These are phyloP conservation scores for Lentinula novae-zelandiae DNA, from an alignment of 1,284 basidiomycete genomes.

Conservation along the genomic window DNA sequence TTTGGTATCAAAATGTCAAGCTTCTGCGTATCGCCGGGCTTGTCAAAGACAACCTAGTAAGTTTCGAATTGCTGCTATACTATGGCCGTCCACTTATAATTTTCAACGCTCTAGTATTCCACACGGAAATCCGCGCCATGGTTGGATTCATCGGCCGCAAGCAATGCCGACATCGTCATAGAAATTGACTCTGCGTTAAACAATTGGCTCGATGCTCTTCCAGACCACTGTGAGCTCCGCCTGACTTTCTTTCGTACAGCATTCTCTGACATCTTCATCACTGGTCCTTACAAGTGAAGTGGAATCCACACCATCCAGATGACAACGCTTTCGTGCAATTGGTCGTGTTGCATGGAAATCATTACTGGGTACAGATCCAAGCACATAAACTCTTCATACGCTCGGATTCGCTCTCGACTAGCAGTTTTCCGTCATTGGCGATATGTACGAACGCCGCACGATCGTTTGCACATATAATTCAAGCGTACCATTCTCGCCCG, in stretches of 20 bases:
- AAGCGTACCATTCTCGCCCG: background rate
- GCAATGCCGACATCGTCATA: background rate
- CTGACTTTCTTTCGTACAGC: background rate
- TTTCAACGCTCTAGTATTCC: background rate
- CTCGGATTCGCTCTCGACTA: constrained; percentile 20
- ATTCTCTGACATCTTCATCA: background rate
- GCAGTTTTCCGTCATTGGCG: constrained; percentile 27
- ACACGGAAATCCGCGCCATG: background rate
- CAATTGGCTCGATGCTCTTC: constrained; percentile 5
- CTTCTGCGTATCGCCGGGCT: constrained; percentile 4
- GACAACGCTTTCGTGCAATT: constrained; percentile 3
- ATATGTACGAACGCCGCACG: constrained; percentile 33
- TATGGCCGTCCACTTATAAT: background rate
- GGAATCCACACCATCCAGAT: constrained; percentile 1
- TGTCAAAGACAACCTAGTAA: background rate
- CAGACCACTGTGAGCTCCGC: background rate
- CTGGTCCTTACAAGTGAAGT: background rate
- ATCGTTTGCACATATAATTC: constrained; percentile 31
- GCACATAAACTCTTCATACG: constrained; percentile 51
- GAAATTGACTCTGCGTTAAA: constrained; percentile 9
- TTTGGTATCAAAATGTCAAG: constrained; percentile 1
- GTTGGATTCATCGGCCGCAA: background rate
- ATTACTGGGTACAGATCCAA: constrained; percentile 1
- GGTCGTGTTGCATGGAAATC: constrained; percentile 8
- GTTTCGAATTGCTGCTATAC: background rate